Percentiles rank a stretch among this genome's conserved stretches.
These are phyloP conservation scores for Metroxylon sagu DNA, from an alignment of 176 grass and related monocot genomes.

Conservation along the genomic window DNA sequence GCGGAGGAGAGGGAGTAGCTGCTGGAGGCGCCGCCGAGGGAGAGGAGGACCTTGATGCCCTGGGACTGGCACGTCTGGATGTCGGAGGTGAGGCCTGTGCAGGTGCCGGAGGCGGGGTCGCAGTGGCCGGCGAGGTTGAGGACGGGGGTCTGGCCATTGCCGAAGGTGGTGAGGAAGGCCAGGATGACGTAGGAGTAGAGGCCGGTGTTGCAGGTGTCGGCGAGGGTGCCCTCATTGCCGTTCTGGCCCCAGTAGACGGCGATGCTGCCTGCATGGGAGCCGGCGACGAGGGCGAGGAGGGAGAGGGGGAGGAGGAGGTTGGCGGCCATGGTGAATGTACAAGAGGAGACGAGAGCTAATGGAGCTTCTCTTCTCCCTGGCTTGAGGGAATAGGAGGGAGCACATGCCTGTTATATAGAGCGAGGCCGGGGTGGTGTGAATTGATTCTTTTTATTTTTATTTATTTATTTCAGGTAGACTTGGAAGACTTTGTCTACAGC, in stretches of 20 bases:
- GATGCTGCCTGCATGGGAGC: conserved; percentile 38
- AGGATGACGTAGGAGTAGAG: conserved; percentile 32
- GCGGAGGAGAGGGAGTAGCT: conserved; percentile 33
- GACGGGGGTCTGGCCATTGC: conserved; percentile 35
- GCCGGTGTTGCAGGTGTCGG: conserved; percentile 42
- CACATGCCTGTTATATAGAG: no score
- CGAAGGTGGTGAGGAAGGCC: conserved; percentile 57
- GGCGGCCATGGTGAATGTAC: background rate
- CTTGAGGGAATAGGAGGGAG: no score
- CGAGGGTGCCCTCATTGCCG: conserved; percentile 43
- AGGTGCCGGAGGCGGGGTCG: conserved; percentile 14
- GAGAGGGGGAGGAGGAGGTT: conserved; percentile 28
- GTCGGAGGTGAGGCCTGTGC: conserved; percentile 25
- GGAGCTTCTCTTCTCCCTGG: no score
- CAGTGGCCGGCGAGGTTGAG: conserved; percentile 69
- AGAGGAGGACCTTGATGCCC: conserved; percentile 59
- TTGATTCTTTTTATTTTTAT: no score
- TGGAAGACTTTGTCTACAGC: no score
- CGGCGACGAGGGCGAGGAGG: conserved; percentile 19
- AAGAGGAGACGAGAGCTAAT: no score
- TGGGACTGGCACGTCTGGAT: conserved; percentile 43
- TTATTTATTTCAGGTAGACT: no score
- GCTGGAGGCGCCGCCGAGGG: conserved; percentile 34
- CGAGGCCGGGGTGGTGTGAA: no score
- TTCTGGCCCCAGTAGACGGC: conserved; percentile 79